Conservation (phyloP, 2,329 filamentous ascomycete genomes). For the Epichloe typhina region DNA sequence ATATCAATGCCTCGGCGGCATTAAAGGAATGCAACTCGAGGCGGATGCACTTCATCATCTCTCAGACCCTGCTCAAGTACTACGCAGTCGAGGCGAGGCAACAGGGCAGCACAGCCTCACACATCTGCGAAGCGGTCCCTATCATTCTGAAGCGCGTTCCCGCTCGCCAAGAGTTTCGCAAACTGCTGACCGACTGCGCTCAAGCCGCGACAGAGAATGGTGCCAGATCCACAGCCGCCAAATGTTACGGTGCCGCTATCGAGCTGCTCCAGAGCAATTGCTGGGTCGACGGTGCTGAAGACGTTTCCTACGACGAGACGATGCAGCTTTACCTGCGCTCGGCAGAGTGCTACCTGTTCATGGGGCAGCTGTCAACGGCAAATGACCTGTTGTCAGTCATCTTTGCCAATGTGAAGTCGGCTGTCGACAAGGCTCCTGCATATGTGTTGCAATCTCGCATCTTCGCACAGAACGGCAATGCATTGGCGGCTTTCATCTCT, state of each 20-base stretch:
- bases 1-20: slow-evolving; percentile 59
- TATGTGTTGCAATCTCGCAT: slow-evolving; percentile 76
- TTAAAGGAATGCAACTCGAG: slow-evolving; percentile 55
- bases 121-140: slow-evolving; percentile 65
- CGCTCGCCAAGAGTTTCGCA: slow-evolving; percentile 53
- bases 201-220: slow-evolving; percentile 69
- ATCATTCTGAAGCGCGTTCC: slow-evolving; percentile 57
- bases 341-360: slow-evolving; percentile 72
- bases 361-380: slow-evolving; percentile 57
- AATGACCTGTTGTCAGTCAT: slow-evolving; percentile 55
- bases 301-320: slow-evolving; percentile 79
- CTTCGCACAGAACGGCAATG: slow-evolving; percentile 60
- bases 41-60: slow-evolving; percentile 87
- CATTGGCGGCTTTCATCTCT: slow-evolving; percentile 51
- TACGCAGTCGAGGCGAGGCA: slow-evolving; percentile 45
- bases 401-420: slow-evolving; percentile 54
- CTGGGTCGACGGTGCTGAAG: slow-evolving; percentile 57
- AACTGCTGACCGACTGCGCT: slow-evolving; percentile 67
- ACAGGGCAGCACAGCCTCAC: slow-evolving; percentile 62
- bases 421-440: slow-evolving; percentile 70
- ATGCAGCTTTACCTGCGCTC: slow-evolving; percentile 65
- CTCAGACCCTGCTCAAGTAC: slow-evolving; percentile 66
- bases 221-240: slow-evolving; percentile 66
- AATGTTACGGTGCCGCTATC: slow-evolving; percentile 68
- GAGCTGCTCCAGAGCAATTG: slow-evolving; percentile 65